Percentiles rank a stretch among this genome's conserved stretches.
phyloP scores from a whole-genome alignment of 768 basidiomycete species.

The Boletus tylopilopsis region DNA sequence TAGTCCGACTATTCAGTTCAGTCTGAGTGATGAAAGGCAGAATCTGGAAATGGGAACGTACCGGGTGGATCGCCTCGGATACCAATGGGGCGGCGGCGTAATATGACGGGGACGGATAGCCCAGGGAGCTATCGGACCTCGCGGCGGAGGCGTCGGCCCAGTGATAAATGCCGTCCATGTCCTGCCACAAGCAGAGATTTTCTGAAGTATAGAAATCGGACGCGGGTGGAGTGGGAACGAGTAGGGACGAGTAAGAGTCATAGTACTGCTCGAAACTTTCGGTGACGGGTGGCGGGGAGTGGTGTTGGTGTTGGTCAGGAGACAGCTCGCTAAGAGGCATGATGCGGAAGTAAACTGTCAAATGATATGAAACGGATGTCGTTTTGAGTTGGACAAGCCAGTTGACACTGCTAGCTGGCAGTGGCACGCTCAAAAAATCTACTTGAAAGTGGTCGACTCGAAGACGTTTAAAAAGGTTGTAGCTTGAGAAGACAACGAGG shows the following conservation, averaged over 20 bases:
- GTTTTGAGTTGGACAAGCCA: slow-evolving; percentile 10
- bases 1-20: slow-evolving; percentile 13
- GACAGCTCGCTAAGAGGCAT: slow-evolving; percentile 24
- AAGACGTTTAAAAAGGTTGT: slow-evolving; percentile 24
- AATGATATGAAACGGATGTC: slow-evolving; percentile 24
- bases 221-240: slow-evolving; percentile 5
- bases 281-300: slow-evolving; percentile 3
- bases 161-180: slow-evolving; percentile 24
- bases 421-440: slow-evolving; percentile 7
- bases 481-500: slow-evolving; percentile 25
- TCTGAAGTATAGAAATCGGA: slow-evolving; percentile 26
- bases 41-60: slow-evolving; percentile 10
- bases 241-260: slow-evolving; percentile 19
- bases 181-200: slow-evolving; percentile 29
- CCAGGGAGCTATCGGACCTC: slow-evolving; percentile 24
- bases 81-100: slow-evolving; percentile 12
- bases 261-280: slow-evolving; percentile 23
- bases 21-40: slow-evolving; percentile 4
- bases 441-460: slow-evolving; percentile 4
- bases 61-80: slow-evolving; percentile 15
- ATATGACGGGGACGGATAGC: slow-evolving; percentile 15
- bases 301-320: slow-evolving; percentile 17
- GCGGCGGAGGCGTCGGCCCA: slow-evolving; percentile 24
- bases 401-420: too few relatives aligned
- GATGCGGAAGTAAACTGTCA: slow-evolving; percentile 18